A percentile compares a stretch with the other conserved stretches of the same genome.
These are phyloP conservation scores for Dryadomyces sulphureus DNA, from an alignment of 2,329 filamentous ascomycete species.

Conservation along the genomic window DNA sequence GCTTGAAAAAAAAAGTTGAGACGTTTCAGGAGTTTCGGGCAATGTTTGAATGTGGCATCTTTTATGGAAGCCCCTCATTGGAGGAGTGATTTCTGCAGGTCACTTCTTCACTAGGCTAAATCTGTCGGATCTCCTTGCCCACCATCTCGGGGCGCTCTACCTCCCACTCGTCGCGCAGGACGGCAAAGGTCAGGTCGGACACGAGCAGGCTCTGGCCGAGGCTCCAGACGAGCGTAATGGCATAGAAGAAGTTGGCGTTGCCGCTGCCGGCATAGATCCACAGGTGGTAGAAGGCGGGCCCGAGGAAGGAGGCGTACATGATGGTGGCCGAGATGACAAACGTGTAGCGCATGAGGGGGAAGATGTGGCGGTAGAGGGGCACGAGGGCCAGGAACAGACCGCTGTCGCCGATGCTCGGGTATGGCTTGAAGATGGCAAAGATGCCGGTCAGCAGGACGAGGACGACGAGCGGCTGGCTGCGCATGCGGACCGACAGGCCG, in stretches of 20 bases:
- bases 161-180: slow-evolving; percentile 87
- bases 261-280: slow-evolving; percentile 98
- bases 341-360: slow-evolving; percentile 84
- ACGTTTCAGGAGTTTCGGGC: background rate
- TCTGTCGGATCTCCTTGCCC: slow-evolving; percentile 76
- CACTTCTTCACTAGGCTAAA: no score
- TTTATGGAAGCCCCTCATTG: no score
- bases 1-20: no score
- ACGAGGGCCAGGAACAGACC: slow-evolving; percentile 73
- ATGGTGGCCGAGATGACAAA: slow-evolving; percentile 75
- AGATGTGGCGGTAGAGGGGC: slow-evolving; percentile 78
- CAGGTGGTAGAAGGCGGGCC: slow-evolving; percentile 88
- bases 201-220: slow-evolving; percentile 75
- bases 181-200: slow-evolving; percentile 76
- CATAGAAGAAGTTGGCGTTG: slow-evolving; percentile 99
- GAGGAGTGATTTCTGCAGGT: no score
- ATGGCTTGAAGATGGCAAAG: slow-evolving; percentile 92
- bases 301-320: slow-evolving; percentile 75
- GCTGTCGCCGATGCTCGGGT: slow-evolving; percentile 83
- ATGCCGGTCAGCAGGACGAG: slow-evolving; percentile 75
- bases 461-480: slow-evolving; percentile 74
- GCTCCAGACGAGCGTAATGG: slow-evolving; percentile 97
- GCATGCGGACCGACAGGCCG: slow-evolving; percentile 68
- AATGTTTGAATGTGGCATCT: background rate
- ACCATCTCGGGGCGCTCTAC: slow-evolving; percentile 78